These are phyloP conservation scores for Colletotrichum sp. DNA, from an alignment of 2,329 filamentous ascomycete species.

Conservation along the genomic window DNA sequence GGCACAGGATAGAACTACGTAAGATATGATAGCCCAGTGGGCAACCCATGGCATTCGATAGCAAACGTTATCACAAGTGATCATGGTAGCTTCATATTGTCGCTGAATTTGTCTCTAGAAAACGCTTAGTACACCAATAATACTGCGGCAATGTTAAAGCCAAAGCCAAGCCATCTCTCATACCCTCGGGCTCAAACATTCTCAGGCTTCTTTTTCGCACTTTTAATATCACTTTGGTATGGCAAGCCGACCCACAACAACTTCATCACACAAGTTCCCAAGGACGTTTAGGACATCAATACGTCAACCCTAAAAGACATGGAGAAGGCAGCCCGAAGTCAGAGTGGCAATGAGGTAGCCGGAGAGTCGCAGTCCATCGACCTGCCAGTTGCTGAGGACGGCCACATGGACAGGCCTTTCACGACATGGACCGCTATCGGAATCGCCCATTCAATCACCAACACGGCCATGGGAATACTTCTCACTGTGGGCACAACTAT, in stretches of 20 bases:
- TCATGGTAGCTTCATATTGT: neutral
- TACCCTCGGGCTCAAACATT: neutral
- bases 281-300: neutral
- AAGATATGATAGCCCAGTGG: neutral
- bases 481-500: conserved; percentile 25
- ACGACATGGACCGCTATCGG: conserved; percentile 29
- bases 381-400: conserved; percentile 3
- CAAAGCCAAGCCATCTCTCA: neutral
- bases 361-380: neutral
- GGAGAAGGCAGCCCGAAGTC: neutral
- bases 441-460: conserved; percentile 29
- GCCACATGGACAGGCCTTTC: conserved; percentile 34
- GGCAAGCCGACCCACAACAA: neutral
- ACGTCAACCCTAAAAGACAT: neutral
- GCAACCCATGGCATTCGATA: neutral
- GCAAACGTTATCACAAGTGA: neutral
- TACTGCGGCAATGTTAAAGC: neutral
- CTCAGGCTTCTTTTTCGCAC: neutral
- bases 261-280: neutral
- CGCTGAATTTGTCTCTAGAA: neutral
- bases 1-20: neutral
- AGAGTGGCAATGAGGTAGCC: neutral
- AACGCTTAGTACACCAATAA: neutral
- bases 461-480: conserved; percentile 27
- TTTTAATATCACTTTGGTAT: neutral